Evolutionary conservation across 257 asterid species (phyloP), one percentile per base, ranked within the genome.

Genomic region (Solanum stenotomum): DNA sequence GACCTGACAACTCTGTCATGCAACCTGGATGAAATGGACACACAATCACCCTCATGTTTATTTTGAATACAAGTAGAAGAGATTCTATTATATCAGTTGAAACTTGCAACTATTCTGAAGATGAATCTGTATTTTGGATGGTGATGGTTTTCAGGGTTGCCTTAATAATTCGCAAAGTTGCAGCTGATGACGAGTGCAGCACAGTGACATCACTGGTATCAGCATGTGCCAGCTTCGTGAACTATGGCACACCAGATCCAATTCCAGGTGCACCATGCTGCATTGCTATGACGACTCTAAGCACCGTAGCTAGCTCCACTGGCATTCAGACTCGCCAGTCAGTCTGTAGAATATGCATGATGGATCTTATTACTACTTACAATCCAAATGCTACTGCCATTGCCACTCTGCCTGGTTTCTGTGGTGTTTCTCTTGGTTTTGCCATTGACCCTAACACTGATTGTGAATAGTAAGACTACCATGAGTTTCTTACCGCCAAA

Each of bases 381-480:
- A 92, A 70, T 91, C 90, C 96, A 7, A 94, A 97, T 87, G 95
- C 98, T 90, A 95, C 98, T 88, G 94, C 96, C 68, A 95, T 95
- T 83, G 98, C 99, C 88, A 94, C 96, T 44, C 84, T 96, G 86
- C 98, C 99, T 25, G 98, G 99, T 14, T 96, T 95, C 89, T 97
- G 99, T 76, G 98, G 98, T 5, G 96, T 96, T 85, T 94, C 94
- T 72, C 97, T 97, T 38, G 99, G 98, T 78, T 95, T 97, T 93
- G 87, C 93, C 87, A 94, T 95, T 40, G 98, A 93, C 83, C 96
- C 98, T 40, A 93, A 92, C 88, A 94, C 98, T 2, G 98, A 94
- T 68, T 96, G 98, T 65, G 98, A 96, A 89, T 95, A 94, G 98
- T 94, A 94, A 87, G 75, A n/a, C 44, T 5, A 29, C 3, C 35